A percentile compares a stretch with the other conserved stretches of the same genome.
These are phyloP conservation scores for Trichoderma cornu-damae DNA, from an alignment of 2,329 filamentous ascomycete genomes.

Conservation along the genomic window DNA sequence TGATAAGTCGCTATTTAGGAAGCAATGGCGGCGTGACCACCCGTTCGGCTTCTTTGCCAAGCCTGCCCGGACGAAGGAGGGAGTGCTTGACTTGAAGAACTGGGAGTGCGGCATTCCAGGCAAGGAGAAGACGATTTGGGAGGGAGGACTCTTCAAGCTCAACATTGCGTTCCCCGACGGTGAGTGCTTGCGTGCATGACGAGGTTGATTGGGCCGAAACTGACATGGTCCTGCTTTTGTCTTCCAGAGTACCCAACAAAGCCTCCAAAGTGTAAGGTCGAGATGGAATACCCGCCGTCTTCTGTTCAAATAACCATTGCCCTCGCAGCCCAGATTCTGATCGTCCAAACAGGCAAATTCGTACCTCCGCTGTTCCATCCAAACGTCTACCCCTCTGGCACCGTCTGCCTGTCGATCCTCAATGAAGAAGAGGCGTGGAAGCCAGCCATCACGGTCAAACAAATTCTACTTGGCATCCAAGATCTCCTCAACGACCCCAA, in stretches of 20 bases:
- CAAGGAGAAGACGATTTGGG: conserved; percentile 96
- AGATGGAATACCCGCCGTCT: not conserved
- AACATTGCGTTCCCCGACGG: conserved; percentile 90
- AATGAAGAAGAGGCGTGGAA: conserved; percentile 99
- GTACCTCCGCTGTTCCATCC: conserved; percentile 93
- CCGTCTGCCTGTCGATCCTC: conserved; percentile 91
- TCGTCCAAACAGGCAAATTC: conserved; percentile 70
- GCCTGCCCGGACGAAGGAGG: conserved; percentile 71
- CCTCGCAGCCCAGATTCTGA: not conserved
- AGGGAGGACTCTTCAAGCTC: conserved; percentile 94
- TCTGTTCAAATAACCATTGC: not conserved
- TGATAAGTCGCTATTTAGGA: conserved; percentile 48
- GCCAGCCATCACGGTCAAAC: conserved; percentile 96
- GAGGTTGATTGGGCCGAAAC: conserved; percentile 13
- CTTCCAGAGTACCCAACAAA: conserved; percentile 90
- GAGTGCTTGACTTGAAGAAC: conserved; percentile 82
- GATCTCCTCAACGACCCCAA: conserved; percentile 95
- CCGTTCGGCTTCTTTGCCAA: conserved; percentile 97
- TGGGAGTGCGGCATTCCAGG: conserved; percentile 98
- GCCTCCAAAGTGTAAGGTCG: conserved; percentile 87
- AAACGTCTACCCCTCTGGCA: conserved; percentile 97
- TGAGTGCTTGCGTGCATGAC: conserved; percentile 40
- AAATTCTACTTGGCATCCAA: conserved; percentile 93
- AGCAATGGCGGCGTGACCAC: conserved; percentile 95
- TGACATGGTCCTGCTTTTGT: conserved; percentile 13